These are phyloP conservation scores for Leccinum arenicola DNA, from an alignment of 768 basidiomycete species.

Conservation along the genomic window DNA sequence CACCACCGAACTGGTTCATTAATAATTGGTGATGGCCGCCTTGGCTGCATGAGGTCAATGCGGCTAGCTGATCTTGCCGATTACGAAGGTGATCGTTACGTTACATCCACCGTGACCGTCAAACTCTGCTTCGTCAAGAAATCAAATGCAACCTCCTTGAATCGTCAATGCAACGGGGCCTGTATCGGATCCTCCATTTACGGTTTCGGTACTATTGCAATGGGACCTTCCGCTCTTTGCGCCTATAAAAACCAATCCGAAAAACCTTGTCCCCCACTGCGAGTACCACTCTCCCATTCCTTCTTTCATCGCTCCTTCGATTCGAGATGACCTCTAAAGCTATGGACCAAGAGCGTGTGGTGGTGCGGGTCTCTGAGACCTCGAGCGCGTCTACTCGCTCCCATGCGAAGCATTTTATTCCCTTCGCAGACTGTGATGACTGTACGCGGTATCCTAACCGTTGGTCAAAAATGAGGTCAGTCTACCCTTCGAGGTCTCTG, in stretches of 20 bases:
- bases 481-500: neutral
- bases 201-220: neutral
- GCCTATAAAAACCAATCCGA: constrained; percentile 23
- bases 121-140: neutral
- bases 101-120: neutral
- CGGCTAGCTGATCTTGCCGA: constrained; percentile 5
- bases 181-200: constrained; percentile 4
- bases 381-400: constrained; percentile 12
- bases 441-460: constrained; percentile 44
- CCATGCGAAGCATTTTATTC: constrained; percentile 4
- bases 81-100: constrained; percentile 9
- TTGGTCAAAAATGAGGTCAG: constrained; percentile 56
- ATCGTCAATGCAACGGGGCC: constrained; percentile 4
- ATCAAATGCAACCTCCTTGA: constrained; percentile 6
- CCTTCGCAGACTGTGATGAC: constrained; percentile 31
- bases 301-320: neutral
- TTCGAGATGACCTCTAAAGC: constrained; percentile 21
- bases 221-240: neutral
- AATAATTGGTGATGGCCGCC: neutral
- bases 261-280: neutral
- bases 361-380: constrained; percentile 20
- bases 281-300: neutral
- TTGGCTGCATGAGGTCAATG: constrained; percentile 10
- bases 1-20: constrained; percentile 8
- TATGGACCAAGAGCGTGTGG: constrained; percentile 11